Evolutionary conservation across 176 grass and related monocot species (phyloP).

Genomic region (Aegilops tauschii): DNA sequence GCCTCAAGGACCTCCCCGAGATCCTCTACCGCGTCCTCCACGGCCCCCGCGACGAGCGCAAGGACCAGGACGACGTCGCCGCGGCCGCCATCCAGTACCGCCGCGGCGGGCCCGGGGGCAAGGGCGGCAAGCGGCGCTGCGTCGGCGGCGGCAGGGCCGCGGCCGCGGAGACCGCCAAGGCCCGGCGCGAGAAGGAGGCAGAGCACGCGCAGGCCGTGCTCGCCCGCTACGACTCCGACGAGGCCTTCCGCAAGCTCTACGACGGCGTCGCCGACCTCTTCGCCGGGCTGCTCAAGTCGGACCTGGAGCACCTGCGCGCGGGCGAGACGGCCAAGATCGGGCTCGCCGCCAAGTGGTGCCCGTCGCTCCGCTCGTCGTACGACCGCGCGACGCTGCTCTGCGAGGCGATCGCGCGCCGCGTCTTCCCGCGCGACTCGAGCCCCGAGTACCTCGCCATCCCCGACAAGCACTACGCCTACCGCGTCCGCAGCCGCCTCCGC

Average conservation of each 20-base stretch:
- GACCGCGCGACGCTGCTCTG: conserved; percentile 52
- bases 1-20: conserved; percentile 56
- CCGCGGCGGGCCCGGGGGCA: neutral
- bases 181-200: neutral
- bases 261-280: conserved; percentile 48
- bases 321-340: conserved; percentile 21
- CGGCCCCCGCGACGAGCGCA: conserved; percentile 6
- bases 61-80: neutral
- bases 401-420: conserved; percentile 53
- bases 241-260: conserved; percentile 52
- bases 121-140: neutral
- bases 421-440: conserved; percentile 41
- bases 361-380: conserved; percentile 37
- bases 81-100: neutral
- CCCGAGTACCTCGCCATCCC: conserved; percentile 30
- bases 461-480: conserved; percentile 60
- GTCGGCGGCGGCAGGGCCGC: neutral
- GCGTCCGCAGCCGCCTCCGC: conserved; percentile 36
- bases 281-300: conserved; percentile 38
- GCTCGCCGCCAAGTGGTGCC: conserved; percentile 75
- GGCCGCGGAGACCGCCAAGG: neutral
- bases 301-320: conserved; percentile 31
- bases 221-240: neutral
- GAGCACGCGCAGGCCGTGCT: neutral
- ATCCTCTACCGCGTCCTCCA: conserved; percentile 36